Evolutionary conservation across 257 asterid genomes (phyloP).

Genomic region (Nicotiana knightiana): DNA sequence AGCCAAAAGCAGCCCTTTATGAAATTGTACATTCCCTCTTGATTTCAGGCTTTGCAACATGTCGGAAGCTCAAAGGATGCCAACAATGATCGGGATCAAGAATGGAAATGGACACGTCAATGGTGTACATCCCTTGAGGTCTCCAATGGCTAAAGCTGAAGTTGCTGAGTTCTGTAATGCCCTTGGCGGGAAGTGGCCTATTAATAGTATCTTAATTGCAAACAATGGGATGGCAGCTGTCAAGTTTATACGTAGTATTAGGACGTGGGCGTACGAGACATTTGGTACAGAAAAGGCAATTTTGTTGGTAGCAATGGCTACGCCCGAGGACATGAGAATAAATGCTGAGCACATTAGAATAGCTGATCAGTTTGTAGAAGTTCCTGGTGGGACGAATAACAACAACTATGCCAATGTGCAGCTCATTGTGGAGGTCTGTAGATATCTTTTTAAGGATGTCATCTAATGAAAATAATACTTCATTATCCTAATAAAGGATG

Average conservation of each 20-base stretch:
- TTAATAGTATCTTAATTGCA: constrained; percentile 90
- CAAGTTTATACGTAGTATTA: constrained; percentile 86
- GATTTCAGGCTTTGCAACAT: constrained; percentile 49
- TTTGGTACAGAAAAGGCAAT: constrained; percentile 97
- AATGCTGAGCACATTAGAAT: constrained; percentile 98
- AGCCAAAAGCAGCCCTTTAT: neutral
- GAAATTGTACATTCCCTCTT: neutral
- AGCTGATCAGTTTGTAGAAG: constrained; percentile 99
- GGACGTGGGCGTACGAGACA: constrained; percentile 98
- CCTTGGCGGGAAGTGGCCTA: constrained; percentile 77
- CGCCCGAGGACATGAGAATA: constrained; percentile 98
- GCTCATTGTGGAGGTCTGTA: constrained; percentile 91
- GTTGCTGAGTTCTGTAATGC: constrained; percentile 77
- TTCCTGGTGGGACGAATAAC: constrained; percentile 97
- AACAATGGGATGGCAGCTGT: constrained; percentile 99
- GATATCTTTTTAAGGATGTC: neutral
- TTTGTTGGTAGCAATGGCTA: constrained; percentile 97
- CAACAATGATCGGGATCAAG: constrained; percentile 21
- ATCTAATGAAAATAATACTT: neutral
- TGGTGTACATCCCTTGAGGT: constrained; percentile 58
- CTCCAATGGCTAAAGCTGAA: constrained; percentile 45
- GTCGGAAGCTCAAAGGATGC: constrained; percentile 95
- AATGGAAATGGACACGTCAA: constrained; percentile 41
- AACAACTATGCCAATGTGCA: constrained; percentile 98
- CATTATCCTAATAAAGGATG: neutral